Base-by-base conservation (phyloP, 306 rosid species). In the Quercus ilex region DNA sequence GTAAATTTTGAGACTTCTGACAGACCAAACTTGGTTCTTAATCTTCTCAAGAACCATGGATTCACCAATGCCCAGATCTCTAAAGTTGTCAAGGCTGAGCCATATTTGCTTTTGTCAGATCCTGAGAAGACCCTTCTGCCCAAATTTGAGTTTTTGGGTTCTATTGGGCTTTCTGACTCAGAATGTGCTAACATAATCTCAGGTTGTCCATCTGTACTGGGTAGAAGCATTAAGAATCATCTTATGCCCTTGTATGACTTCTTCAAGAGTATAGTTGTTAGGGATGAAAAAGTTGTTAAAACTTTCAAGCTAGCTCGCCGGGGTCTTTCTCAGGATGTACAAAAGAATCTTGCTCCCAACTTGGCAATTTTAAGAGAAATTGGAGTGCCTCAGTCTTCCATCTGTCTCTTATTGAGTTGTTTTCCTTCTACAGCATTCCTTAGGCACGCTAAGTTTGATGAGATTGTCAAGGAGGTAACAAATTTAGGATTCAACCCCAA, bases 91-190 rank as follows among this genome's bases (percentile, higher is more conserved):
- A 56, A 5, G 33, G 55, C 13, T 25, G 9, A 2, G 6, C 86
- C 91, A 1, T 0, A 0, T 2, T 3, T 85, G 33, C 85, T 88
- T 72, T 17, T 31, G 8, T 5, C 68, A 6, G 79, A 87, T 5
- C 74, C 89, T 26, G 81, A 82, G 28, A 76, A 71, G 10, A 79
- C 71, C 79, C 84, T 87, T 51, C 69, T 80, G 60, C 93, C 91
- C 59, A 87, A 85, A 67, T 69, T 85, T 58, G 71, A 77, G 58
- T 87, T 81, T 71, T 69, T 83, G 0, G 78, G 19, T 6, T 81
- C 91, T 20, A 69, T 81, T n/a, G 91, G 89, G 21, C 6, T 80
- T 73, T 85, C 88, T 25, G 11, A 57, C 41, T 14, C 68, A 1
- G 87, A 87, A 49, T 57, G 82, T 53, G 79, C 71, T 1, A 72